Conservation (phyloP, 495 filamentous ascomycete genomes). For the Penicillium pulvis region DNA sequence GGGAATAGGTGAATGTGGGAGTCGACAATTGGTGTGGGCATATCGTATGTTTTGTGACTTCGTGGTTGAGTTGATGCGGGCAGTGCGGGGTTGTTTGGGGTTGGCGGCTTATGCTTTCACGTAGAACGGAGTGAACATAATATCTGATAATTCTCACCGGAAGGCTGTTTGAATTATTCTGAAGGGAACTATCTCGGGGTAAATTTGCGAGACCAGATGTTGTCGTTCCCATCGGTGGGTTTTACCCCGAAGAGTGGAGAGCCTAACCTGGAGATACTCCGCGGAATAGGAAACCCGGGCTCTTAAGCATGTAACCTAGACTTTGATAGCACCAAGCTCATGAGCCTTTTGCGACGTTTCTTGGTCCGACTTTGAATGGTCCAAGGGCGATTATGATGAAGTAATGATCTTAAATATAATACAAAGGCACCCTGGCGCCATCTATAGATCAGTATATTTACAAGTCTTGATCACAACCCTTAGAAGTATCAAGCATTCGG, state of each 20-base stretch:
- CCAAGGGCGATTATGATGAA: background rate
- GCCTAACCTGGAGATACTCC: background rate
- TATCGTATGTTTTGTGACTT: background rate
- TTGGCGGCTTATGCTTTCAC: background rate
- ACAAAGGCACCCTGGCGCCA: background rate
- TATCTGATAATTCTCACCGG: too few relatives aligned
- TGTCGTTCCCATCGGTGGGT: constrained; percentile 1
- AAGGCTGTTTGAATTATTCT: background rate
- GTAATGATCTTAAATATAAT: constrained; percentile 3
- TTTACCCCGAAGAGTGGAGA: constrained; percentile 9
- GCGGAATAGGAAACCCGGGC: too few relatives aligned
- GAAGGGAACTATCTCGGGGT: background rate
- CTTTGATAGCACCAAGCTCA: too few relatives aligned
- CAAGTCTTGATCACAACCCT: background rate
- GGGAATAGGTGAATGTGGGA: constrained; percentile 88
- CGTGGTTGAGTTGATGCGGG: background rate
- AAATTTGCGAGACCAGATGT: background rate
- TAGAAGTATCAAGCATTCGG: background rate
- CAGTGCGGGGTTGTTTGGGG: background rate
- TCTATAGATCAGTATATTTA: constrained; percentile 6
- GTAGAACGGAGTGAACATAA: background rate
- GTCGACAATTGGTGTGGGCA: constrained; percentile 62
- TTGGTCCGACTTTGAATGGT: too few relatives aligned
- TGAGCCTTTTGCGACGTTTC: background rate
- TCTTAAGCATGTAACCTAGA: too few relatives aligned